A percentile compares a stretch with the other conserved stretches of the same genome.
phyloP scores from a whole-genome alignment of 2,329 filamentous ascomycete species.

The Claviceps pazoutovae region DNA sequence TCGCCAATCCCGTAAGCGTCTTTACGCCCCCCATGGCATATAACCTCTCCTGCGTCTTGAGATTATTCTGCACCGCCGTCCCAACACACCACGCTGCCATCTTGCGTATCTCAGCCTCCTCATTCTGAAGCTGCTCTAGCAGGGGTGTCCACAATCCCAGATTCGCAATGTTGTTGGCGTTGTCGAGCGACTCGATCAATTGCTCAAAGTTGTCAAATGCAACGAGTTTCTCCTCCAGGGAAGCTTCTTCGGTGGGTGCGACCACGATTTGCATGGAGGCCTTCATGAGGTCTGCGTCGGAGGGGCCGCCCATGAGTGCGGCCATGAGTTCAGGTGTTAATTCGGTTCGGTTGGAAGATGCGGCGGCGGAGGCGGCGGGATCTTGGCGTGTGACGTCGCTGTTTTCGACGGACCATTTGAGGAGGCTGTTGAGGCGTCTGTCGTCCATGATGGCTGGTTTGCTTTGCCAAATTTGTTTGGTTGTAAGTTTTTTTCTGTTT shows the following conservation, averaged over 20 bases:
- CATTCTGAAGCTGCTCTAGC: slow-evolving; percentile 51
- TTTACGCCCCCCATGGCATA: slow-evolving; percentile 52
- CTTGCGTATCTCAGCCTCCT: slow-evolving; percentile 57
- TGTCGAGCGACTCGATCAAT: slow-evolving; percentile 83
- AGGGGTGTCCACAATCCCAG: slow-evolving; percentile 74
- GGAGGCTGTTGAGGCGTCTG: slow-evolving; percentile 56
- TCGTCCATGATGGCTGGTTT: slow-evolving; percentile 15
- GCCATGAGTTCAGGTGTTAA: slow-evolving; percentile 59
- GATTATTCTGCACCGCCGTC: slow-evolving; percentile 94
- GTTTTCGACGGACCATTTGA: slow-evolving; percentile 60
- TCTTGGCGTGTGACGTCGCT: slow-evolving; percentile 20
- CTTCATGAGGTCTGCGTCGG: slow-evolving; percentile 85
- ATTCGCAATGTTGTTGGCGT: slow-evolving; percentile 82
- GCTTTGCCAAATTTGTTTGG: neutral
- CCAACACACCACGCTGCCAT: slow-evolving; percentile 93
- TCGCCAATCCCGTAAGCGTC: slow-evolving; percentile 51
- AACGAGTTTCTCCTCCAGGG: slow-evolving; percentile 61
- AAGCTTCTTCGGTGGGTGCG: slow-evolving; percentile 44
- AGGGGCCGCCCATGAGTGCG: slow-evolving; percentile 69
- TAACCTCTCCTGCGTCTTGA: slow-evolving; percentile 62
- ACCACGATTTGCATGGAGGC: slow-evolving; percentile 66
- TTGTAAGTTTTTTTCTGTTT: neutral
- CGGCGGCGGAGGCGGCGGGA: slow-evolving; percentile 15
- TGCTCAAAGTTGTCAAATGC: slow-evolving; percentile 95
- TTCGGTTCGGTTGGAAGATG: slow-evolving; percentile 20